phyloP scores from a whole-genome alignment of 106 monocot genomes.

The Alisma plantagoaquatica region DNA sequence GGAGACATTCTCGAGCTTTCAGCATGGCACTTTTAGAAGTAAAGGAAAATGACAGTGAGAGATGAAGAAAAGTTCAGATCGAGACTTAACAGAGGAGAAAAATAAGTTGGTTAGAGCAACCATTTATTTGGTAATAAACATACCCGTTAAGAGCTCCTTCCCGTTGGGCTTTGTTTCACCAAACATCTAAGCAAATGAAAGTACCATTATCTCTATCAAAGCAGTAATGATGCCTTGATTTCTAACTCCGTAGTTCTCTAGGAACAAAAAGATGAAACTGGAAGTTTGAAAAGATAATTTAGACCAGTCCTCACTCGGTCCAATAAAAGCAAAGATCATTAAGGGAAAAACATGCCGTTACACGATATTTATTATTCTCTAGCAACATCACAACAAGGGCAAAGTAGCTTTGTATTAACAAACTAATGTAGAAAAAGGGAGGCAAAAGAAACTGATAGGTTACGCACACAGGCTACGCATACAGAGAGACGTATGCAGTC shows the following conservation, averaged over 20 bases:
- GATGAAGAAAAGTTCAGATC: too few species aligned
- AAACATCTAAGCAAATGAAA: slow-evolving; percentile 82
- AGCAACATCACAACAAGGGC: neutral
- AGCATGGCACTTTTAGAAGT: too few species aligned
- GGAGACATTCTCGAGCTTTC: too few species aligned
- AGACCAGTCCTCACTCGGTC: neutral
- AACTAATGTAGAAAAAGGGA: neutral
- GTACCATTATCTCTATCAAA: slow-evolving; percentile 60
- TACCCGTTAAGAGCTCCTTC: slow-evolving; percentile 57
- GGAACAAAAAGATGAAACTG: slow-evolving; percentile 75
- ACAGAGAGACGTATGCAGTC: neutral
- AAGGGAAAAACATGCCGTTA: neutral
- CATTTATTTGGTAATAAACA: too few species aligned
- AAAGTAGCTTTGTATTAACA: neutral
- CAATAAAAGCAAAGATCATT: neutral
- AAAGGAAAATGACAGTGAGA: too few species aligned
- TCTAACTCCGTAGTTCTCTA: slow-evolving; percentile 76
- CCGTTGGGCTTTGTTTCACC: slow-evolving; percentile 59
- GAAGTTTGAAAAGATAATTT: neutral
- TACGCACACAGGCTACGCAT: neutral
- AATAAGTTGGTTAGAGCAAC: too few species aligned
- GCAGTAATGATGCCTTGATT: slow-evolving; percentile 64
- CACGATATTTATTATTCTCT: neutral
- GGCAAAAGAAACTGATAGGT: neutral
- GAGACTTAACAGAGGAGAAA: too few species aligned